These are phyloP conservation scores for Tuber indicum DNA, from an alignment of 495 filamentous ascomycete genomes.

Conservation along the genomic window DNA sequence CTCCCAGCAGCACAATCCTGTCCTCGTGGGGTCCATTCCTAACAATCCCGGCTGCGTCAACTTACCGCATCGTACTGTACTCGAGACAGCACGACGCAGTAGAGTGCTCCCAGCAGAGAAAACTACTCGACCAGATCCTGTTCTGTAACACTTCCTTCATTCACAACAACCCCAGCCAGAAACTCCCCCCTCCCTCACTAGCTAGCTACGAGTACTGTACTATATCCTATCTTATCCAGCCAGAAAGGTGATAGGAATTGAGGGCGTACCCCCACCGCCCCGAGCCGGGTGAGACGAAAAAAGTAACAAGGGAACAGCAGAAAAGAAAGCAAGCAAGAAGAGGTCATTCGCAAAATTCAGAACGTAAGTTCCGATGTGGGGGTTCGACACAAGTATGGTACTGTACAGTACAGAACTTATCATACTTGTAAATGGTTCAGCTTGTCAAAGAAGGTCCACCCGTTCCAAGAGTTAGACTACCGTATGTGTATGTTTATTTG, in stretches of 20 bases:
- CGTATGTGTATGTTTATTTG: not conserved
- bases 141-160: not conserved
- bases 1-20: not conserved
- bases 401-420: not conserved
- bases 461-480: not conserved
- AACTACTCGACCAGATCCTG: not conserved
- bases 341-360: not conserved
- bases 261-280: not conserved
- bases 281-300: not conserved
- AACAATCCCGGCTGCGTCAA: not conserved
- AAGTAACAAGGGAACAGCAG: not conserved
- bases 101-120: not conserved
- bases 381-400: not conserved
- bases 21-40: not conserved
- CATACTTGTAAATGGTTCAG: not conserved
- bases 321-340: not conserved
- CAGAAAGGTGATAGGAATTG: not conserved
- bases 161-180: not conserved
- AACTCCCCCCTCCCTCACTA: not conserved
- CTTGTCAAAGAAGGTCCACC: not conserved
- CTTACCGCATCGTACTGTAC: not conserved
- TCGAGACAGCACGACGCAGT: not conserved
- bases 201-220: too few species aligned
- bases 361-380: not conserved
- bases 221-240: not conserved